Base-by-base conservation (phyloP, 495 filamentous ascomycete genomes). In the Neurospora sp. region DNA sequence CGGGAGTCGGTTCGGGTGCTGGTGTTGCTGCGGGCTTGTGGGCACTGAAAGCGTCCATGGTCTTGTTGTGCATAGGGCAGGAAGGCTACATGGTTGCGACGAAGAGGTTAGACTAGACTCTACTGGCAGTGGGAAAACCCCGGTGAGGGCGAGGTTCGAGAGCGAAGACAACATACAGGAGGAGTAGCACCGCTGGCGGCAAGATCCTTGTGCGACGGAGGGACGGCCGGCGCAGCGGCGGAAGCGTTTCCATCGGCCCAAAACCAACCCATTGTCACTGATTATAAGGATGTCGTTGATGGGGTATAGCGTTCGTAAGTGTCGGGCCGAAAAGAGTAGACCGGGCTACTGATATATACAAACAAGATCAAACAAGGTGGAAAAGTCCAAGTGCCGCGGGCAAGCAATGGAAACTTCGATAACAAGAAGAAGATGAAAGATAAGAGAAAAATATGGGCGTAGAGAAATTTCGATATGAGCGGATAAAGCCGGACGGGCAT, bases 31-130 rank as follows among this genome's bases (percentile, higher is more conserved):
- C 72, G 11, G 69, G 27, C 44, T 71, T 35, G 41, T 74, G 71
- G 7, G 84, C 74, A 44, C 80, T 74, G 48, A 87, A 74, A 42
- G 88, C 80, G 40, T 88, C 76, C 71, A 86, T 70, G 66, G 83
- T 83, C 42, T 85, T 83, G 75, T 91, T 87, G 82, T 97, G 94
- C 94, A 98, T 97, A 14, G 96, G 95, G 78, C 95, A 98, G 84
- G 86, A 88, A 73, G 92, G 90, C 94, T 97, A 70, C n/a, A 35
- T 12, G 46, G 76, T 53, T 61, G 22, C 74, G 42, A 76, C 39
- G 68, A 53, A 53, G 78, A 22, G 3, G 84, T 81, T 84, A 84
- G 75, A 42, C 1, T 37, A 11, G 1, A 31, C 53, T 31, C 53
- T 35, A 31, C 27, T 61, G 53, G 6, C 53, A 61, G 27, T 7